Evolutionary conservation across 1,284 basidiomycete genomes (phyloP).

Genomic region (Ustilago shanxiensis): DNA sequence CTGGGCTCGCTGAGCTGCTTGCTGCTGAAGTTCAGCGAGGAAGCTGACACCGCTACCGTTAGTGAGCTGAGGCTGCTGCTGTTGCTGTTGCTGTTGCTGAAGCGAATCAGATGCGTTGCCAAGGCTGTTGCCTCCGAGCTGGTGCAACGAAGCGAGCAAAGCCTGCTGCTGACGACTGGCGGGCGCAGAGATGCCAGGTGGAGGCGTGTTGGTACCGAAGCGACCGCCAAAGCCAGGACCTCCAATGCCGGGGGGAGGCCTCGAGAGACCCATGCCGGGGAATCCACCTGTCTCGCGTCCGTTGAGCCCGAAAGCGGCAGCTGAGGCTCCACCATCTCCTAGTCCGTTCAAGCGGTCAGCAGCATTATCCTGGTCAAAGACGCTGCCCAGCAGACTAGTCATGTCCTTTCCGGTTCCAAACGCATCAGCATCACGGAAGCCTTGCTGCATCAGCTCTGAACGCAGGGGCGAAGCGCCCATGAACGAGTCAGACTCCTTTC

Average conservation of each 20-base stretch:
- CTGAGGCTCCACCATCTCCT: slow-evolving; percentile 36
- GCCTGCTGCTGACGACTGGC: slow-evolving; percentile 55
- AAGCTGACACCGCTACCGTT: slow-evolving; percentile 45
- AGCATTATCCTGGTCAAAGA: slow-evolving; percentile 52
- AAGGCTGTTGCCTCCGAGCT: slow-evolving; percentile 31
- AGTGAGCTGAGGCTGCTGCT: slow-evolving; percentile 28
- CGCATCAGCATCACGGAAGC: slow-evolving; percentile 22
- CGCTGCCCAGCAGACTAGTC: slow-evolving; percentile 54
- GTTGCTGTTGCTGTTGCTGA: slow-evolving; percentile 44
- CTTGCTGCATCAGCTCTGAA: slow-evolving; percentile 40
- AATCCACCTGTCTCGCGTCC: slow-evolving; percentile 38
- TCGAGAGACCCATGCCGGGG: slow-evolving; percentile 42
- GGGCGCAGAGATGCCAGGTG: slow-evolving; percentile 45
- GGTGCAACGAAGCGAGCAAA: slow-evolving; percentile 49
- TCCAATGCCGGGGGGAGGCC: slow-evolving; percentile 45
- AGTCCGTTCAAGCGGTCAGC: slow-evolving; percentile 24
- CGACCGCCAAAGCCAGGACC: slow-evolving; percentile 40
- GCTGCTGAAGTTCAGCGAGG: slow-evolving; percentile 51
- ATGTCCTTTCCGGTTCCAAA: slow-evolving; percentile 47
- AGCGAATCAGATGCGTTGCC: slow-evolving; percentile 20
- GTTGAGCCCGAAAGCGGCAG: slow-evolving; percentile 30
- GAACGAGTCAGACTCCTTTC: slow-evolving; percentile 57
- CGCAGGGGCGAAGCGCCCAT: slow-evolving; percentile 43
- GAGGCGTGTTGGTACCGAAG: slow-evolving; percentile 50
- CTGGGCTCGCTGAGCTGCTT: slow-evolving; percentile 46